phyloP scores from a whole-genome alignment of 257 asterid species.

The Cinchona pubescens region DNA sequence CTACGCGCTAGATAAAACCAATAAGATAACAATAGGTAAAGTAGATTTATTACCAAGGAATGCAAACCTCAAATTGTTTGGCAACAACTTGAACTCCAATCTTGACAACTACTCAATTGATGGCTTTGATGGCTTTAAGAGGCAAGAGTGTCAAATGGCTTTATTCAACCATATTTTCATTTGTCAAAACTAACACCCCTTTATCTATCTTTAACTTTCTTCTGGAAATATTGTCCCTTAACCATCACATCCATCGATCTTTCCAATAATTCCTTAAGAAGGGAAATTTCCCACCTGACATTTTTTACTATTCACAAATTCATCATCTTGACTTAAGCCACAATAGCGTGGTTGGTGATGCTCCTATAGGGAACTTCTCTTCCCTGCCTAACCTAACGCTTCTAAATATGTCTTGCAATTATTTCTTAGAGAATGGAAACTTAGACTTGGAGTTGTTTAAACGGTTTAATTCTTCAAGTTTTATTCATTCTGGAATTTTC shows the following conservation, averaged over 20 bases:
- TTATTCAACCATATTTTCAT: too few species aligned
- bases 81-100: too few species aligned
- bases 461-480: background rate
- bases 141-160: too few species aligned
- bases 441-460: background rate
- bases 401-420: conserved; percentile 48
- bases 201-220: conserved; percentile 52
- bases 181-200: conserved; percentile 47
- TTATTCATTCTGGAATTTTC: conserved; percentile 11
- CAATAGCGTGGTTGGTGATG: conserved; percentile 44
- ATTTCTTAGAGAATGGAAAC: conserved; percentile 25
- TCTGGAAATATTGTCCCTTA: conserved; percentile 60
- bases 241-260: conserved; percentile 45
- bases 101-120: too few species aligned
- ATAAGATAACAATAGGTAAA: too few species aligned
- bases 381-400: conserved; percentile 36
- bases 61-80: too few species aligned
- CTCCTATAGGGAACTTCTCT: conserved; percentile 35
- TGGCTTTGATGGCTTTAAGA: too few species aligned
- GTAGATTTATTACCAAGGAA: too few species aligned
- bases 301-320: conserved; percentile 45
- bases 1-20: too few species aligned
- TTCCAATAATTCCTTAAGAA: conserved; percentile 28
- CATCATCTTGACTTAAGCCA: conserved; percentile 43
- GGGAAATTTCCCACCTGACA: conserved; percentile 34